These are phyloP conservation scores for Vigna nakashimae DNA, from an alignment of 306 rosid species.

Conservation along the genomic window DNA sequence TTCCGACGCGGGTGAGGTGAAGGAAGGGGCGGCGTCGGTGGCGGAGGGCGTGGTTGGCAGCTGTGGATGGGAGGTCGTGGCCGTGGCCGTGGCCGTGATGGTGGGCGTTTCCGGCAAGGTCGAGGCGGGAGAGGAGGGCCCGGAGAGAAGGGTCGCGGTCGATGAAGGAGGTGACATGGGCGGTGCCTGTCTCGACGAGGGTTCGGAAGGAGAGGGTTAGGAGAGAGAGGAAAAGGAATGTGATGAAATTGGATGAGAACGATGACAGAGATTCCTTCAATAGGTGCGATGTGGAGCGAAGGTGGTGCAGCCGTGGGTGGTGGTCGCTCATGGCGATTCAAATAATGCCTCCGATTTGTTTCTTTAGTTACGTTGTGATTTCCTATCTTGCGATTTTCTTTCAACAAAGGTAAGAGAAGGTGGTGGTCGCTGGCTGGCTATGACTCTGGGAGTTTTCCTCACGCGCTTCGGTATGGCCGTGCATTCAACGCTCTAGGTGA, in stretches of 20 bases:
- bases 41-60: slow-evolving; percentile 32
- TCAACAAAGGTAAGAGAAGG: not conserved
- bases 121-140: slow-evolving; percentile 80
- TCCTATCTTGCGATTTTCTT: not conserved
- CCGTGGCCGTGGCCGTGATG: slow-evolving; percentile 32
- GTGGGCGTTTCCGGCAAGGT: slow-evolving; percentile 57
- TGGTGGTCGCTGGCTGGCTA: not conserved
- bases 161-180: slow-evolving; percentile 73
- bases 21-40: slow-evolving; percentile 73
- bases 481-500: slow-evolving; percentile 3
- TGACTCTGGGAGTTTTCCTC: not conserved
- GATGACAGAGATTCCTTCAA: slow-evolving; percentile 57
- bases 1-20: slow-evolving; percentile 88
- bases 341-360: not conserved
- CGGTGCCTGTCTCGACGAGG: slow-evolving; percentile 74
- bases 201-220: slow-evolving; percentile 79
- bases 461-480: slow-evolving; percentile 31
- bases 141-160: slow-evolving; percentile 86
- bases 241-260: slow-evolving; percentile 60
- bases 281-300: slow-evolving; percentile 66
- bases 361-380: not conserved
- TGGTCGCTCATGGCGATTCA: slow-evolving; percentile 69
- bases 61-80: slow-evolving; percentile 30
- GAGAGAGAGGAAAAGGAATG: slow-evolving; percentile 82
- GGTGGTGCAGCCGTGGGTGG: slow-evolving; percentile 64